Base-by-base conservation (phyloP, 306 rosid species). In the Calophaca sinica region DNA sequence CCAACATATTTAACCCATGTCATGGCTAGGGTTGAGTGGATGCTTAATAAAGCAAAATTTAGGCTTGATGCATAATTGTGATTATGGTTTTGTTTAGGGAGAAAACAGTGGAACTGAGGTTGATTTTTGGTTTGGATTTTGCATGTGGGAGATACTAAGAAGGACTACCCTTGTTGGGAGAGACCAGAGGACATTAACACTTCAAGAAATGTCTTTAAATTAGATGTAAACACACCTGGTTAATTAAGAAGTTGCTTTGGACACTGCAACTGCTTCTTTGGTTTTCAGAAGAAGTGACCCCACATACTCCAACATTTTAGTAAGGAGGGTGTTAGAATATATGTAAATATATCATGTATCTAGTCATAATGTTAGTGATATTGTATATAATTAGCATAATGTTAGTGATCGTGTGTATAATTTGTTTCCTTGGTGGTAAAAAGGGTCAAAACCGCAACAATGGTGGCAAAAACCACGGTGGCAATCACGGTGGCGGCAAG, bases 121-220 rank as follows among this genome's bases (percentile, higher is more conserved):
- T 66, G 72, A 20, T 59, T 67, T 50, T 51, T 12, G 28, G 3
- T 13, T 48, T 39, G 63, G 48, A 42, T 7, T 78, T 81, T 72
- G 68, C 3, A 93, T 97, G 98, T 93, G 54, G 98, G 97, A 5
- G 93, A 94, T 79, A 96, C 94, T n/a, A 89, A 77, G 69, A 84
- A 79, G 79, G 98, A 94, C 76, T 97, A 94, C 31, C 86, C 93
- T 72, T 94, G 98, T 70, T 94, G 98, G 98, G 97, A 94, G 85
- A 87, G 98, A 57, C 98, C 97, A 6, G 98, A 94, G 65, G 98
- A 94, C 77, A 94, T 94, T 97, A 96, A 94, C 64, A 91, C 98
- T 5, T 89, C 93, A 49, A 89, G 98, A 74, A 94, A 67, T 46
- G 97, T 91, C 13, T 87, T 82, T 51, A 89, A 89, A 87, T 80